phyloP scores from a whole-genome alignment of 495 filamentous ascomycete genomes.

The Aspergillus egyptiacus region DNA sequence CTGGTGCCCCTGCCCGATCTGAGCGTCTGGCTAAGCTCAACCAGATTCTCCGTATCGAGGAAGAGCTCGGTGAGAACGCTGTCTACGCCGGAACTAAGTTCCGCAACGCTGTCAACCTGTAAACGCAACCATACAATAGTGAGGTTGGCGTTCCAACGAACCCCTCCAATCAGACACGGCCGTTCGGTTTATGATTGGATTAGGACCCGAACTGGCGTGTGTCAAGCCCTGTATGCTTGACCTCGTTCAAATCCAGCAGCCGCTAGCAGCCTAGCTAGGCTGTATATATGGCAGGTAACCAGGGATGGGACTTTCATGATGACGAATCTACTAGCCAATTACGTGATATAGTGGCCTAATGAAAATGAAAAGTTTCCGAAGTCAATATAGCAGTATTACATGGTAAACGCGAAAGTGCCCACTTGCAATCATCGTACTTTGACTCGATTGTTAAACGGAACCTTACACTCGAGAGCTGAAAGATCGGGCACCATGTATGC shows the following conservation, averaged over 20 bases:
- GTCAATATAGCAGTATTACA: neutral
- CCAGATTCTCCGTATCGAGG: constrained; percentile 99
- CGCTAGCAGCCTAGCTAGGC: neutral
- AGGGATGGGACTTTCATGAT: constrained; percentile 20
- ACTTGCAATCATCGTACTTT: no score
- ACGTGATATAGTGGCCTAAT: constrained; percentile 23
- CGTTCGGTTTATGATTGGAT: constrained; percentile 1
- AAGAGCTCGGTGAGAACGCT: constrained; percentile 90
- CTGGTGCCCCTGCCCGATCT: constrained; percentile 88
- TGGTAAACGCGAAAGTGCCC: no score
- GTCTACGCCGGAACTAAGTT: constrained; percentile 88
- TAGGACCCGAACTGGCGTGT: constrained; percentile 7
- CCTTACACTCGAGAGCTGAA: constrained; percentile 4
- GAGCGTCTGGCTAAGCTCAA: constrained; percentile 99
- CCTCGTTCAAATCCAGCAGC: constrained; percentile 6
- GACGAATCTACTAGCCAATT: constrained; percentile 23
- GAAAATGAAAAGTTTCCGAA: constrained; percentile 23
- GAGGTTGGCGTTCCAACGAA: constrained; percentile 3
- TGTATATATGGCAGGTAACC: neutral
- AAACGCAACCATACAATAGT: constrained; percentile 37
- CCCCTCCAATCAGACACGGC: constrained; percentile 2
- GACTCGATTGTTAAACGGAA: no score
- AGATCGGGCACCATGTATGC: constrained; percentile 14
- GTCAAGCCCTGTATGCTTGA: constrained; percentile 5
- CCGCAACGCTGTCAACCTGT: constrained; percentile 82